These are phyloP conservation scores for Ganoderma boninense DNA, from an alignment of 1,284 basidiomycete species.

Conservation along the genomic window DNA sequence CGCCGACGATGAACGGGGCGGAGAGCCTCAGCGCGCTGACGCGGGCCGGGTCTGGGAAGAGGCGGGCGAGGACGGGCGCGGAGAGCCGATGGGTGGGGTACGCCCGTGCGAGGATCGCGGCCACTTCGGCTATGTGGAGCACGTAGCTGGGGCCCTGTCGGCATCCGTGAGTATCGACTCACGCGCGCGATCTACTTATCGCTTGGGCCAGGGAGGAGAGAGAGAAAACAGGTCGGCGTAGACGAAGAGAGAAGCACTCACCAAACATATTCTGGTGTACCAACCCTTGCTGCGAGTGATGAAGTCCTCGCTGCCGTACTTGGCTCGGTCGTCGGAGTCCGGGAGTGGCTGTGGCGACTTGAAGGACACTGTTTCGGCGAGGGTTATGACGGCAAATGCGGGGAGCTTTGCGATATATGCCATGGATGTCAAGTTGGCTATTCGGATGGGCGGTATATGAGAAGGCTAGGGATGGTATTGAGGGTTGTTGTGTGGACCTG, in stretches of 20 bases:
- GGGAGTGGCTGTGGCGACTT: background rate
- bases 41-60: slow-evolving; percentile 1
- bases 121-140: background rate
- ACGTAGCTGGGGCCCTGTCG: background rate
- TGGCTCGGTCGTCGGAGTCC: background rate
- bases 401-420: background rate
- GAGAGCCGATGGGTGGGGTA: background rate
- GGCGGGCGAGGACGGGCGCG: background rate
- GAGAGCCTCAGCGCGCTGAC: background rate
- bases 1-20: background rate
- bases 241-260: background rate
- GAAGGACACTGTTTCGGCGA: background rate
- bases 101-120: background rate
- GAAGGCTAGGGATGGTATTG: too few relatives aligned
- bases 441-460: background rate
- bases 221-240: background rate
- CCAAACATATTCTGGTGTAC: background rate
- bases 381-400: background rate
- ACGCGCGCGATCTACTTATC: background rate
- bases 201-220: background rate
- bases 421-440: background rate
- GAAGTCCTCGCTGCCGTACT: background rate
- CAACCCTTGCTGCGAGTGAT: background rate
- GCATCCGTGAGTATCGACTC: background rate
- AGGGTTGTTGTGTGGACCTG: too few relatives aligned